Evolutionary conservation across 371 early-diverging fungal species (phyloP).

Genomic region (Rhizopus sp.): DNA sequence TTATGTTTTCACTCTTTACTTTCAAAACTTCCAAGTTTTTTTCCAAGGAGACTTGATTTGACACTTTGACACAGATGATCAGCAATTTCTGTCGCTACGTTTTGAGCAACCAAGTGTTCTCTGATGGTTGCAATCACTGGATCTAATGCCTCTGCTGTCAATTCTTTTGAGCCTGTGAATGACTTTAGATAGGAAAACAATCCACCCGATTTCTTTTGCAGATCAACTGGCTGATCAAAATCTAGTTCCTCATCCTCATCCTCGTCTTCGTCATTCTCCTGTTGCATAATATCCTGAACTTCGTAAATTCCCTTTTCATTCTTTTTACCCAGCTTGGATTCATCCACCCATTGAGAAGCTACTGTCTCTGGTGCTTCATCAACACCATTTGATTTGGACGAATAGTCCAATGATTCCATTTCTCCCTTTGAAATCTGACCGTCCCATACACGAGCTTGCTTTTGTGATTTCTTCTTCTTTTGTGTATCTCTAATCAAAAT

Average conservation of each 20-base stretch:
- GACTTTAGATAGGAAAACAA: slow-evolving; percentile 69
- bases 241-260: slow-evolving; percentile 49
- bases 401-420: slow-evolving; percentile 70
- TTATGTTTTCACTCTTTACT: slow-evolving; percentile 39
- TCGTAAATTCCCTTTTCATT: slow-evolving; percentile 81
- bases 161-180: slow-evolving; percentile 66
- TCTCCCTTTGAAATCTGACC: slow-evolving; percentile 63
- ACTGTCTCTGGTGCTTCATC: slow-evolving; percentile 26
- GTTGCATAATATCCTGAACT: slow-evolving; percentile 74
- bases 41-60: slow-evolving; percentile 72
- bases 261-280: slow-evolving; percentile 55
- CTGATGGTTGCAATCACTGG: slow-evolving; percentile 81
- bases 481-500: neutral
- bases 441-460: slow-evolving; percentile 68
- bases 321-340: slow-evolving; percentile 53
- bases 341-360: slow-evolving; percentile 61
- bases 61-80: slow-evolving; percentile 85
- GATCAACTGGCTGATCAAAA: slow-evolving; percentile 10
- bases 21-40: slow-evolving; percentile 76
- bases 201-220: slow-evolving; percentile 32
- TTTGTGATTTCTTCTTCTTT: slow-evolving; percentile 53
- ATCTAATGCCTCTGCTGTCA: slow-evolving; percentile 68
- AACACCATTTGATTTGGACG: slow-evolving; percentile 28
- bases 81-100: slow-evolving; percentile 93
- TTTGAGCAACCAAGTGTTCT: slow-evolving; percentile 90